Evolutionary conservation across 345 rosid genomes (phyloP).

Genomic region (Carallia pectinifolia): DNA sequence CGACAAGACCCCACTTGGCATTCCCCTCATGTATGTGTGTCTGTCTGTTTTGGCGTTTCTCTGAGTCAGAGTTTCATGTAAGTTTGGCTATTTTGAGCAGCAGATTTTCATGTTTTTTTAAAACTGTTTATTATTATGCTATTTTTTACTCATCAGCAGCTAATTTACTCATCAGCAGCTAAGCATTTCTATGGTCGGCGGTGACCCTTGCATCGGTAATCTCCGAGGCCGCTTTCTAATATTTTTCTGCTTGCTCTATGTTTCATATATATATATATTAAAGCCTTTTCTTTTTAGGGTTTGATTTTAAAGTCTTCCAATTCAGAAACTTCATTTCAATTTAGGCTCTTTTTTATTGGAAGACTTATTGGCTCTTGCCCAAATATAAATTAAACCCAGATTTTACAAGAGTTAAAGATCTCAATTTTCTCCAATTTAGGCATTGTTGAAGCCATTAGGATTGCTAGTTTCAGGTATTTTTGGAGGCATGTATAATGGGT

Average conservation of each 20-base stretch:
- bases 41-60: not conserved
- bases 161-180: not conserved
- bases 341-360: not conserved
- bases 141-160: too few species aligned
- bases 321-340: constrained; percentile 9
- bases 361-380: not conserved
- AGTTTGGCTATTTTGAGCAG: not conserved
- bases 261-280: not conserved
- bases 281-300: not conserved
- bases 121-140: not conserved
- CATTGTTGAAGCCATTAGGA: not conserved
- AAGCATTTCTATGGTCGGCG: constrained; percentile 1
- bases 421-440: not conserved
- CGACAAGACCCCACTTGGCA: too few species aligned
- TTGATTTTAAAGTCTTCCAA: too few species aligned
- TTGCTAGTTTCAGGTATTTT: not conserved
- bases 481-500: not conserved
- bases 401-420: not conserved
- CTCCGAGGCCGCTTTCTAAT: not conserved
- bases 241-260: constrained; percentile 4
- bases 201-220: constrained; percentile 18
- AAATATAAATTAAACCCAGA: not conserved
- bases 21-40: not conserved
- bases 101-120: too few species aligned
- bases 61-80: not conserved